Conservation (phyloP, 129 eudicot species). For the Flaveria linearis region DNA sequence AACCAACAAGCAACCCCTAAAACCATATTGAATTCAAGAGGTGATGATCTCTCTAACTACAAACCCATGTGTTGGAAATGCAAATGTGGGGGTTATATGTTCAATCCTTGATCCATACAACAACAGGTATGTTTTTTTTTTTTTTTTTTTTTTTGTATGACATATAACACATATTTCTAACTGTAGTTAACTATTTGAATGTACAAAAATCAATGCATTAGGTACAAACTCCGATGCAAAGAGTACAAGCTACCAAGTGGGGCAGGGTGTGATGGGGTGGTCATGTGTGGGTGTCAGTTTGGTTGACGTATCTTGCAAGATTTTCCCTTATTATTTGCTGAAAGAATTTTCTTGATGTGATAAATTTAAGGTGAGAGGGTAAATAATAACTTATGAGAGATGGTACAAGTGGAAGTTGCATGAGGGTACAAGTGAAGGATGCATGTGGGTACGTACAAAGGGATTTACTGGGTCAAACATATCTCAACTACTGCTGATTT, state of each 20-base stretch:
- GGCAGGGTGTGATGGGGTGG: slow-evolving; percentile 22
- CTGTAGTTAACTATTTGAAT: not conserved
- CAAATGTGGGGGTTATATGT: slow-evolving; percentile 76
- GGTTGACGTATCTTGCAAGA: slow-evolving; percentile 52
- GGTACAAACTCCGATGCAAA: slow-evolving; percentile 15
- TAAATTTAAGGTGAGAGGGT: slow-evolving; percentile 28
- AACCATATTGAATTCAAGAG: slow-evolving; percentile 54
- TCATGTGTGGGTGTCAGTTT: slow-evolving; percentile 38
- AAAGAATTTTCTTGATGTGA: slow-evolving; percentile 31
- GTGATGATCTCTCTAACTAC: slow-evolving; percentile 72
- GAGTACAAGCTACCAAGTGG: slow-evolving; percentile 20
- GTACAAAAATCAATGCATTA: not conserved
- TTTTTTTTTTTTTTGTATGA: slow-evolving; percentile 7
- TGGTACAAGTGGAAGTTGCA: slow-evolving; percentile 25
- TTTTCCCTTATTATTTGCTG: slow-evolving; percentile 34
- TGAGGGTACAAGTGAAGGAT: not conserved
- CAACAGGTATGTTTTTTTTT: slow-evolving; percentile 3
- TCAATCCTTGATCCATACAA: slow-evolving; percentile 57
- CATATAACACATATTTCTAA: not conserved
- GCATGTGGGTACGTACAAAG: slow-evolving; percentile 22
- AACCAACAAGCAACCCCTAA: slow-evolving; percentile 30
- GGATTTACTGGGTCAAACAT: slow-evolving; percentile 21
- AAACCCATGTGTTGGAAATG: slow-evolving; percentile 98
- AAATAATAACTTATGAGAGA: not conserved
- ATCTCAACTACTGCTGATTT: slow-evolving; percentile 41